phyloP scores from a whole-genome alignment of 345 rosid genomes.

The Gossypium sturtianum region DNA sequence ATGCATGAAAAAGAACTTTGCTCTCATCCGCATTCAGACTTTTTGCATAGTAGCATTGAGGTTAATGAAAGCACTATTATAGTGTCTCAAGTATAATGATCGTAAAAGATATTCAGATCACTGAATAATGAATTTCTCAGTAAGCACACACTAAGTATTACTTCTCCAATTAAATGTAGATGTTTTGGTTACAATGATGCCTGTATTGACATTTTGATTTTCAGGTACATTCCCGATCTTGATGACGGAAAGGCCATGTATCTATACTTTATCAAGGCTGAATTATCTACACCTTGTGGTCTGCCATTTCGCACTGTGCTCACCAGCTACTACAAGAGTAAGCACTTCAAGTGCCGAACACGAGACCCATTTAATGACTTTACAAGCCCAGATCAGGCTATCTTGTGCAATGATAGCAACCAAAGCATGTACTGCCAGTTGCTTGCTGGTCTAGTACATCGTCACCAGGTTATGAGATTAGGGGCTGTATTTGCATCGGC shows the following conservation, averaged over 20 bases:
- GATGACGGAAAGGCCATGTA: conserved; percentile 68
- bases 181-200: neutral
- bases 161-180: neutral
- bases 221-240: conserved; percentile 48
- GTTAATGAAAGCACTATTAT: conserved; percentile 5
- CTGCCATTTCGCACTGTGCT: conserved; percentile 59
- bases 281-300: conserved; percentile 55
- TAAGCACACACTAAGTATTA: neutral
- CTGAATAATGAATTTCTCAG: neutral
- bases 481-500: conserved; percentile 70
- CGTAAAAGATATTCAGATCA: neutral
- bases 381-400: conserved; percentile 53
- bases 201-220: conserved; percentile 10
- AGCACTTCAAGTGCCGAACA: conserved; percentile 51
- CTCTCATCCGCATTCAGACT: neutral
- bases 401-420: conserved; percentile 51
- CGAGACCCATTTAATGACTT: conserved; percentile 44
- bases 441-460: conserved; percentile 50
- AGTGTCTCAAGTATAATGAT: neutral
- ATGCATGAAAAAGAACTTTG: neutral
- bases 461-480: conserved; percentile 45
- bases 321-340: conserved; percentile 68
- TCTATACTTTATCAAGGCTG: conserved; percentile 59
- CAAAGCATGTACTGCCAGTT: conserved; percentile 79
- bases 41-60: neutral